A percentile compares a stretch with the other conserved stretches of the same genome.
These are phyloP conservation scores for Termitomyces heimii DNA, from an alignment of 768 basidiomycete genomes.

Conservation along the genomic window DNA sequence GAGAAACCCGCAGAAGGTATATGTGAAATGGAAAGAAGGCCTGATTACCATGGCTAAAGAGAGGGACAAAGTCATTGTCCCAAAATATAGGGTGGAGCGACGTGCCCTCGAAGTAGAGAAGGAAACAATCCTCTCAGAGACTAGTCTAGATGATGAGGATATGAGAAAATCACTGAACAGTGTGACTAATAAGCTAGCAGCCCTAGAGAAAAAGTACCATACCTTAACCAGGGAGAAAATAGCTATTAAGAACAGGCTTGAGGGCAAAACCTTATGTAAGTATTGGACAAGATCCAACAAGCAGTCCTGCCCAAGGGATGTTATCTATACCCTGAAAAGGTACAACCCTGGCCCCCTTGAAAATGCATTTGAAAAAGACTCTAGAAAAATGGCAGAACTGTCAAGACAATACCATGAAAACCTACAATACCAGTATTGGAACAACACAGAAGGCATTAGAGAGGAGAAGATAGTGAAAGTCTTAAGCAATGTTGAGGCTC, in stretches of 20 bases:
- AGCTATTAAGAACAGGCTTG: too few relatives aligned
- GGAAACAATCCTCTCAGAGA: too few relatives aligned
- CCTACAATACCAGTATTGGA: not conserved
- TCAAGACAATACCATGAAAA: not conserved
- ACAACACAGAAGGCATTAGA: not conserved
- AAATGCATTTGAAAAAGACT: not conserved
- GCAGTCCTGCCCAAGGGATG: not conserved
- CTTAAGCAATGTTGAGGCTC: not conserved
- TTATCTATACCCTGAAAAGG: not conserved
- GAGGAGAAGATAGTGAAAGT: not conserved
- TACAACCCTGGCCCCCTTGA: not conserved
- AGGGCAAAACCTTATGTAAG: too few relatives aligned
- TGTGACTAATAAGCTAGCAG: not conserved
- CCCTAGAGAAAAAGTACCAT: not conserved
- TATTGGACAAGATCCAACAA: too few relatives aligned
- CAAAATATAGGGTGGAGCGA: not conserved
- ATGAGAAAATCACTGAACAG: not conserved
- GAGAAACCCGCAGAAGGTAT: not conserved
- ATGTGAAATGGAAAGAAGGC: not conserved
- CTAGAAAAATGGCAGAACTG: not conserved
- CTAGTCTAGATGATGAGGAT: too few relatives aligned
- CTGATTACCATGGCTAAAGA: not conserved
- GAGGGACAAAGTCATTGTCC: not conserved
- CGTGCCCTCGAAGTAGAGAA: not conserved
- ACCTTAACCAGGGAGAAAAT: not conserved